These are phyloP conservation scores for Ophiostoma himal-ulmi DNA, from an alignment of 2,329 filamentous ascomycete genomes.

Conservation along the genomic window DNA sequence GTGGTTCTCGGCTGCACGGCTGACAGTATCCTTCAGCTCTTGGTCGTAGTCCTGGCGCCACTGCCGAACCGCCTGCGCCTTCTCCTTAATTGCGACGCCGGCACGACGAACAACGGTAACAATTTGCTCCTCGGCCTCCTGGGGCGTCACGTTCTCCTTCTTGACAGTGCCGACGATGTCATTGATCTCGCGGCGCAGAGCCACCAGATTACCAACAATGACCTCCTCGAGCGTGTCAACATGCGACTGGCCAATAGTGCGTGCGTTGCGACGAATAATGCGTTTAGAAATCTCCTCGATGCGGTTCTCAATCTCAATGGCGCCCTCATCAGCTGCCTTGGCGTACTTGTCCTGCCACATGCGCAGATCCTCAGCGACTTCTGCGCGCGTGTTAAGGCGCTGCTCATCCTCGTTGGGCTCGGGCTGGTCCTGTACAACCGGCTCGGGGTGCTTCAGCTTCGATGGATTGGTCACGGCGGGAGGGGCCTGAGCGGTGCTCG, in stretches of 20 bases:
- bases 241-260: conserved; percentile 59
- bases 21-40: conserved; percentile 63
- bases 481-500: conserved; percentile 29
- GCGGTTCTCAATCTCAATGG: conserved; percentile 63
- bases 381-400: conserved; percentile 55
- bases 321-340: conserved; percentile 76
- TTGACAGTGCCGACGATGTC: conserved; percentile 50
- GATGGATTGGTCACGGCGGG: conserved; percentile 20
- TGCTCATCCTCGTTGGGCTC: conserved; percentile 49
- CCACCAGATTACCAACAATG: conserved; percentile 56
- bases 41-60: conserved; percentile 70
- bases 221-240: conserved; percentile 63
- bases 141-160: conserved; percentile 37
- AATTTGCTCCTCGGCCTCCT: conserved; percentile 41
- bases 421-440: conserved; percentile 40
- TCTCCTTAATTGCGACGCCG: conserved; percentile 67
- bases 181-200: conserved; percentile 51
- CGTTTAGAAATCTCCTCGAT: conserved; percentile 52
- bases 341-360: conserved; percentile 87
- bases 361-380: conserved; percentile 70
- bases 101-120: conserved; percentile 54
- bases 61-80: conserved; percentile 67
- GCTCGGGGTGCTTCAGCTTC: conserved; percentile 27
- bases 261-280: conserved; percentile 59
- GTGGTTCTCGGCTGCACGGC: conserved; percentile 69